These are phyloP conservation scores for Rostrohypoxylon terebratum DNA, from an alignment of 495 filamentous ascomycete species.

Conservation along the genomic window DNA sequence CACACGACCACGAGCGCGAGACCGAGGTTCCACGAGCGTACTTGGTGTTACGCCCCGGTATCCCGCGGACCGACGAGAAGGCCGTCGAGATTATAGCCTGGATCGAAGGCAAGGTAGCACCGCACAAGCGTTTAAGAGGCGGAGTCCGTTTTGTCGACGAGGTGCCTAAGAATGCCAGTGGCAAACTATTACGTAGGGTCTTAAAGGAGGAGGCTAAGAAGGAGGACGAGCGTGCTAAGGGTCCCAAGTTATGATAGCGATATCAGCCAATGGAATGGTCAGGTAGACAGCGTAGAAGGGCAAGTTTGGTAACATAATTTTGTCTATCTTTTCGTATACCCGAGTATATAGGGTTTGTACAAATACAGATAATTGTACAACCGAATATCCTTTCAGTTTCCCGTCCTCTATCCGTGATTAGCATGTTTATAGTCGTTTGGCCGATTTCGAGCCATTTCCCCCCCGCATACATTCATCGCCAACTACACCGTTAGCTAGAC, in stretches of 20 bases:
- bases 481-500: background rate
- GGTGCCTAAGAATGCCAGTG: conserved; percentile 86
- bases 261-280: too few species aligned
- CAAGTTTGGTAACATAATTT: background rate
- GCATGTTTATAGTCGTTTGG: conserved; percentile 6
- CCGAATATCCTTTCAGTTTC: background rate
- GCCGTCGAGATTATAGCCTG: conserved; percentile 72
- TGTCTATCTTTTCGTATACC: conserved; percentile 22
- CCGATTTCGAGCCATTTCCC: background rate
- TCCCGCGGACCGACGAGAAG: conserved; percentile 60
- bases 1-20: conserved; percentile 75
- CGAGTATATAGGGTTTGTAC: conserved; percentile 15
- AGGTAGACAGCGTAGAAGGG: background rate
- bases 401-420: conserved; percentile 11
- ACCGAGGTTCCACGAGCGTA: conserved; percentile 89
- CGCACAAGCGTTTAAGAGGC: conserved; percentile 78
- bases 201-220: conserved; percentile 56
- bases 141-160: conserved; percentile 84
- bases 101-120: conserved; percentile 65
- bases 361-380: conserved; percentile 29
- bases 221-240: conserved; percentile 48
- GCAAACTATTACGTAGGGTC: conserved; percentile 87
- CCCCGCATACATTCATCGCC: background rate
- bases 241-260: conserved; percentile 40
- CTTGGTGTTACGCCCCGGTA: conserved; percentile 72